Evolutionary conservation across 768 basidiomycete species (phyloP).

Genomic region (Dioszegia aurantiaca): DNA sequence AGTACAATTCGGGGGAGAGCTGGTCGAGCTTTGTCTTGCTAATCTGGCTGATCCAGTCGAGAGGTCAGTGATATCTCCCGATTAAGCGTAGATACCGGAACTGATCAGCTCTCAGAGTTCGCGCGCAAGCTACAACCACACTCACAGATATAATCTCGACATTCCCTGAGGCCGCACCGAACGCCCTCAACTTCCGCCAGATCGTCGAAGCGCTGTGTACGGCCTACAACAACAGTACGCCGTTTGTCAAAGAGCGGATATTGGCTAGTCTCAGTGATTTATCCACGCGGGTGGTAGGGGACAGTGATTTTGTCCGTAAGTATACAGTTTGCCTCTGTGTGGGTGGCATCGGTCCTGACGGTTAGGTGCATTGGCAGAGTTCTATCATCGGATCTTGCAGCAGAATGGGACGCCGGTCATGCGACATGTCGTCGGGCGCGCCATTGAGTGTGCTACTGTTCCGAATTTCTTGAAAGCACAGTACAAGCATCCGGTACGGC

Average conservation of each 20-base stretch:
- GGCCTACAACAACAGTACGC: conserved; percentile 10
- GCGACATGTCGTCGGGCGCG: conserved; percentile 7
- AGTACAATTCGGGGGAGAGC: conserved; percentile 3
- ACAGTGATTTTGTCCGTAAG: conserved; percentile 13
- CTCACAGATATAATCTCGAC: conserved; percentile 13
- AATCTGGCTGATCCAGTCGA: conserved; percentile 5
- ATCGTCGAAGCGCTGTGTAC: conserved; percentile 14
- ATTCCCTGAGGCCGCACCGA: neutral
- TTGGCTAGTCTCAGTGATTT: conserved; percentile 14
- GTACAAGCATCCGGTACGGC: conserved; percentile 10
- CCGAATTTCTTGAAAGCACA: conserved; percentile 10
- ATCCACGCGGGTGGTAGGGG: neutral
- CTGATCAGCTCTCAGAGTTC: conserved; percentile 1
- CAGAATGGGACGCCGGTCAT: conserved; percentile 1
- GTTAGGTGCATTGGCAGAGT: conserved; percentile 12
- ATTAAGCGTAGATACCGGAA: neutral
- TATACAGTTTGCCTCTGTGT: neutral
- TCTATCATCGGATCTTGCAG: conserved; percentile 10
- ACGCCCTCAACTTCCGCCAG: neutral
- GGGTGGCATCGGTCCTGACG: neutral
- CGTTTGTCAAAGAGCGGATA: conserved; percentile 14
- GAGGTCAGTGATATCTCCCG: neutral
- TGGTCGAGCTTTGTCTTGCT: conserved; percentile 5
- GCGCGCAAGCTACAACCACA: conserved; percentile 9
- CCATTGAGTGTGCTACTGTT: conserved; percentile 11